A percentile compares a stretch with the other conserved stretches of the same genome.
Conservation (phyloP, 495 filamentous ascomycete genomes). For the Xylaria intraflava region DNA sequence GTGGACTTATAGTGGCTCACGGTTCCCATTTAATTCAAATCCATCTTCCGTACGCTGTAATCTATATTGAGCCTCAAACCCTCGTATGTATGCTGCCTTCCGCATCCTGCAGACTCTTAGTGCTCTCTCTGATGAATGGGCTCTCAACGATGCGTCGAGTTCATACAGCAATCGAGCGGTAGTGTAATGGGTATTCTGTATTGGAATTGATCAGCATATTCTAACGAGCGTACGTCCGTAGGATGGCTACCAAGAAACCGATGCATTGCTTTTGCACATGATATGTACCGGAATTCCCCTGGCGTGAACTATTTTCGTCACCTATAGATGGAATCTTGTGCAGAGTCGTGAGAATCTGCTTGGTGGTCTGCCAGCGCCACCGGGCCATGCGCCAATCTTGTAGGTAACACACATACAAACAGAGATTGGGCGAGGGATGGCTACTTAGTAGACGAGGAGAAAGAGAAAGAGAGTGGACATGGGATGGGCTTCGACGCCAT, state of each 20-base stretch:
- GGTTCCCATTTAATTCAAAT: too few relatives aligned
- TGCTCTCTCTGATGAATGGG: too few relatives aligned
- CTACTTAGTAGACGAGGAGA: not conserved
- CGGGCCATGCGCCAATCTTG: not conserved
- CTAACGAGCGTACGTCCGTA: not conserved
- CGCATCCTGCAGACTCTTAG: too few relatives aligned
- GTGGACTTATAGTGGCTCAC: too few relatives aligned
- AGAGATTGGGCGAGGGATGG: not conserved
- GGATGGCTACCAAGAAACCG: not conserved
- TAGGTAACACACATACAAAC: not conserved
- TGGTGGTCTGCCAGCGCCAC: not conserved
- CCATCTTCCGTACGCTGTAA: too few relatives aligned
- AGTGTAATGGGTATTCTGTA: too few relatives aligned
- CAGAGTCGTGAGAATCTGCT: not conserved
- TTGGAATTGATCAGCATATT: not conserved
- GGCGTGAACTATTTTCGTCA: not conserved
- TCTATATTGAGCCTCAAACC: too few relatives aligned
- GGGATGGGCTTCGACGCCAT: constrained; percentile 5
- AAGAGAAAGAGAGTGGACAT: not conserved
- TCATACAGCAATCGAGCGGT: too few relatives aligned
- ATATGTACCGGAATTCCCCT: not conserved
- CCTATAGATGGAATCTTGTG: not conserved
- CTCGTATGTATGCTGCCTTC: too few relatives aligned
- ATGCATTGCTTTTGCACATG: constrained; percentile 4
- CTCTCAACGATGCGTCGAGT: too few relatives aligned